Conservation (phyloP, 2,329 filamentous ascomycete genomes). For the Sarocladiaceae sp. region DNA sequence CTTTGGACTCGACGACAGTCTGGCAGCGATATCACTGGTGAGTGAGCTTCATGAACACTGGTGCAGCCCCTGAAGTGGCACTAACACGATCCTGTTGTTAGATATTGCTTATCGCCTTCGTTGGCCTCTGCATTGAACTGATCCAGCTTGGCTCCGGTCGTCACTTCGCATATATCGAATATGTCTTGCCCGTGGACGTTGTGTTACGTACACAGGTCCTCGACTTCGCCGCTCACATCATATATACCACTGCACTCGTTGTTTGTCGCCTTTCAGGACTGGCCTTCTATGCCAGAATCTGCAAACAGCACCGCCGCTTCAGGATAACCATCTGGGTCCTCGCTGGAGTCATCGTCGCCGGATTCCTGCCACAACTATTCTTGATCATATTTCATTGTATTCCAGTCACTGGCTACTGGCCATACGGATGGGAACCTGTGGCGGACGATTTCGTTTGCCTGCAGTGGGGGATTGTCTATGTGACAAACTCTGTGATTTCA, state of each 20-base stretch:
- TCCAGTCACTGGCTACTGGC: slow-evolving; percentile 48
- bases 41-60: slow-evolving; percentile 11
- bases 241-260: slow-evolving; percentile 47
- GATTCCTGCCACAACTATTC: slow-evolving; percentile 43
- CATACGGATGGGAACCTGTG: slow-evolving; percentile 42
- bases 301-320: slow-evolving; percentile 31
- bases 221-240: slow-evolving; percentile 46
- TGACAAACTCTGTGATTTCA: slow-evolving; percentile 44
- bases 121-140: slow-evolving; percentile 36
- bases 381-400: slow-evolving; percentile 47
- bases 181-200: slow-evolving; percentile 37
- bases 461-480: slow-evolving; percentile 47
- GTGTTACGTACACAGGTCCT: slow-evolving; percentile 39
- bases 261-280: slow-evolving; percentile 47
- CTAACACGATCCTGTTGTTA: slow-evolving; percentile 12
- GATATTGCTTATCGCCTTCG: slow-evolving; percentile 36
- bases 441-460: slow-evolving; percentile 38
- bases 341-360: slow-evolving; percentile 32
- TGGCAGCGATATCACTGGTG: slow-evolving; percentile 32
- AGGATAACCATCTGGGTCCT: slow-evolving; percentile 29
- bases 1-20: slow-evolving; percentile 33
- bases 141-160: slow-evolving; percentile 44
- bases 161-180: slow-evolving; percentile 40
- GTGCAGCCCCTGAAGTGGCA: neutral
- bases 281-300: slow-evolving; percentile 46